A percentile compares a stretch with the other conserved stretches of the same genome.
These are phyloP conservation scores for Knoxdaviesia capensis DNA, from an alignment of 2,329 filamentous ascomycete genomes.

Conservation along the genomic window DNA sequence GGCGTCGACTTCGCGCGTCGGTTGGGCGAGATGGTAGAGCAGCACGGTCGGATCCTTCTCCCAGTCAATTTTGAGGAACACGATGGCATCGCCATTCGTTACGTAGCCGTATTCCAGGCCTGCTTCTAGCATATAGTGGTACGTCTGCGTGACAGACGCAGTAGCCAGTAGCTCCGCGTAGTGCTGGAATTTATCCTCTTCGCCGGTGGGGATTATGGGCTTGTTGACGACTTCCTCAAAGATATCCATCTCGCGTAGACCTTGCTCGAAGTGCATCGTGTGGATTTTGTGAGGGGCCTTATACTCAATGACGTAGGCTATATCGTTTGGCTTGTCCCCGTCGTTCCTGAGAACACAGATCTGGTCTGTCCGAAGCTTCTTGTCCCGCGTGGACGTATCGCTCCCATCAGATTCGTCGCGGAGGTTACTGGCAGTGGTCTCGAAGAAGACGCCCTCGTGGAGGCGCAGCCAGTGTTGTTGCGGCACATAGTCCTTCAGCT, in stretches of 20 bases:
- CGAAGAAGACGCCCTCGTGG: too few species aligned
- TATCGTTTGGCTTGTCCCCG: constrained; percentile 1
- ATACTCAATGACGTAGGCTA: constrained; percentile 19
- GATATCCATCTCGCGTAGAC: constrained; percentile 20
- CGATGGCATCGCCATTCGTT: constrained; percentile 19
- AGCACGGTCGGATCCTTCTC: neutral
- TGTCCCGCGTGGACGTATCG: too few species aligned
- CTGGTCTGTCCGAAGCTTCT: too few species aligned
- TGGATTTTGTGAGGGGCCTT: constrained; percentile 27
- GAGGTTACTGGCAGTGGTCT: too few species aligned
- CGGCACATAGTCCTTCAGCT: too few species aligned
- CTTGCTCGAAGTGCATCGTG: constrained; percentile 17
- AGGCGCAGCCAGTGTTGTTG: too few species aligned
- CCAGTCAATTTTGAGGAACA: constrained; percentile 20
- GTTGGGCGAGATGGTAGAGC: neutral
- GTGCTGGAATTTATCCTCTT: constrained; percentile 12
- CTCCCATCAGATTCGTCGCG: too few species aligned
- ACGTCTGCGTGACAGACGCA: constrained; percentile 24
- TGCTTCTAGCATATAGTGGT: constrained; percentile 26
- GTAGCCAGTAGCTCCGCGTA: constrained; percentile 16
- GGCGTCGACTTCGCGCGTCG: neutral
- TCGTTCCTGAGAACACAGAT: too few species aligned
- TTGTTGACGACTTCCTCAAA: constrained; percentile 14
- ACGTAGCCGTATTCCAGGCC: constrained; percentile 22
- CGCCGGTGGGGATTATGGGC: constrained; percentile 9